Base-by-base conservation (phyloP, 768 basidiomycete species). In the Sporobolomyces phaffii region DNA sequence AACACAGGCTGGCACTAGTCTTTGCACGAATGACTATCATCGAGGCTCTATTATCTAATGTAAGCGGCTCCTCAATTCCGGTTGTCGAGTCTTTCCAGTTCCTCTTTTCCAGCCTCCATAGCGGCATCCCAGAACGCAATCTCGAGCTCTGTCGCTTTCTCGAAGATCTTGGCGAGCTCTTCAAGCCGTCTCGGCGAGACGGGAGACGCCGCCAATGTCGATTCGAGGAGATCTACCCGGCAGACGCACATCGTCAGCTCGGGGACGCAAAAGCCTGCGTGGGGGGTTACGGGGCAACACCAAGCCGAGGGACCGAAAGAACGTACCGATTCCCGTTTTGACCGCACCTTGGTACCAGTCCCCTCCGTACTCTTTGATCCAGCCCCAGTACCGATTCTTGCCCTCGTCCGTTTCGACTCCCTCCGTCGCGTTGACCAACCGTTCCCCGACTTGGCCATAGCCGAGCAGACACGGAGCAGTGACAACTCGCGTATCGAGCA, bases 401-500 rank as follows among this genome's bases (percentile, higher is more conserved):
- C 85, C 82, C 60, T 85, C 75, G 40, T 80, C 73, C 24, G 87
- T 83, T 14, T 54, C 47, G 28, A 61, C 82, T 44, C 70, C 73
- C 40, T 79, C 74, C 2, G 81, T 82, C 65, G 86, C 81, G 40
- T 81, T 83, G 76, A 85, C 82, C 36, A 97, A 79, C 86, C 90
- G 89, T 44, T 90, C 78, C 1, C 91, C 92, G 0, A 92, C 90
- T 76, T 94, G 89, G 15, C 92, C 92, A 75, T 96, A 97, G 3
- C 92, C 93, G 0, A 94, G 79, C 13, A 94, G 80, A 75, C 93
- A 97, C 11, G 89, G 86, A 14, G 88, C 85, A 1, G 92, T 81
- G 0, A 89, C 87, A 79, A 96, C 85, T n/a, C 87, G 75, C 8
- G 93, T 79, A 65, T 83, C 86, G 40, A 83, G 82, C 6, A 83